phyloP scores from a whole-genome alignment of 2,329 filamentous ascomycete species.

The Sarocladium kiliense region DNA sequence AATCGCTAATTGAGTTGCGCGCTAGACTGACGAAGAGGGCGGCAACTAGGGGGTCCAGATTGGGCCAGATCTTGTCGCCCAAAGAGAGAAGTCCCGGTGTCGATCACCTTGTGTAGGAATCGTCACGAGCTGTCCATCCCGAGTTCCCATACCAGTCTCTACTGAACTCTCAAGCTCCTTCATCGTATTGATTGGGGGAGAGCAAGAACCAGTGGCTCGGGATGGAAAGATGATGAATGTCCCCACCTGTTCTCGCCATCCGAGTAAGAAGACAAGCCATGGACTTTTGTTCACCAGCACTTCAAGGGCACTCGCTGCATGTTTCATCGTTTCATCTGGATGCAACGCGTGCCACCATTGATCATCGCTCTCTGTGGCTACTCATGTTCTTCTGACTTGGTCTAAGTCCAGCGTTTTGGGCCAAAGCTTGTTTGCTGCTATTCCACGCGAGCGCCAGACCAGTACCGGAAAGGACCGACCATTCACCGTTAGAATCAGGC shows the following conservation, averaged over 20 bases:
- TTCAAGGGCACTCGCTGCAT: too few species aligned
- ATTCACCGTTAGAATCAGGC: background rate
- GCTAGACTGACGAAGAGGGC: background rate
- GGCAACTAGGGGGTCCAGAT: constrained; percentile 7
- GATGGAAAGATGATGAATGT: too few species aligned
- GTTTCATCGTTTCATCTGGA: background rate
- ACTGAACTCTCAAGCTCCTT: too few species aligned
- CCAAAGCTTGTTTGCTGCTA: background rate
- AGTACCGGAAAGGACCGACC: background rate
- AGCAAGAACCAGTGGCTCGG: too few species aligned
- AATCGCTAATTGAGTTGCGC: background rate
- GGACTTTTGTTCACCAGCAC: too few species aligned
- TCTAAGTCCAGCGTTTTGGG: background rate
- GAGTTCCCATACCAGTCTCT: too few species aligned
- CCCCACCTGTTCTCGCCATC: too few species aligned
- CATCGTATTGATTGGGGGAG: too few species aligned
- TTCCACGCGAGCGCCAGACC: background rate
- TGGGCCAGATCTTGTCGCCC: background rate
- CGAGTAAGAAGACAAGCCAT: too few species aligned
- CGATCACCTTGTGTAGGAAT: background rate
- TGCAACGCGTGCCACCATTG: background rate
- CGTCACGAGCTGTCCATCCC: too few species aligned
- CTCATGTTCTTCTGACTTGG: background rate
- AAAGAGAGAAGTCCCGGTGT: constrained; percentile 7
- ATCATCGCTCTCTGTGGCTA: too few species aligned